A percentile compares a stretch with the other conserved stretches of the same genome.
Evolutionary conservation across 1,139 yeast species (phyloP).

Genomic region (Wickerhamomyces sp.): DNA sequence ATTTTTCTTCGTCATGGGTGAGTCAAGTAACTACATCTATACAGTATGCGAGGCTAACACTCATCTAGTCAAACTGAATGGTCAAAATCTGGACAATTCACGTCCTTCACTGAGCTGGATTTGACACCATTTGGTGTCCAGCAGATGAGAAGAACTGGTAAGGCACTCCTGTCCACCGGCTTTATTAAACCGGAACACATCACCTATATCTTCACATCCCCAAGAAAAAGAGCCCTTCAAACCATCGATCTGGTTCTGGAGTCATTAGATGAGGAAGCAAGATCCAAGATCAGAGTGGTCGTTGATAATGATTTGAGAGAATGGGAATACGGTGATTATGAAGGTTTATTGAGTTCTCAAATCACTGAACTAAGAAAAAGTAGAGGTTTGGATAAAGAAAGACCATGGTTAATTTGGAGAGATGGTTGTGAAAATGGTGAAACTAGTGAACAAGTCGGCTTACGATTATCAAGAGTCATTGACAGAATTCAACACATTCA

Average conservation of each 20-base stretch:
- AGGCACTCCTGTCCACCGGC: constrained; percentile 55
- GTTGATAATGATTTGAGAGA: constrained; percentile 75
- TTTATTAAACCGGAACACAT: constrained; percentile 61
- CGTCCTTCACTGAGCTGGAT: constrained; percentile 77
- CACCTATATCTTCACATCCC: constrained; percentile 68
- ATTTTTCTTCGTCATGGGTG: constrained; percentile 73
- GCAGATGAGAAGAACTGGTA: constrained; percentile 74
- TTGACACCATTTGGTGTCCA: constrained; percentile 73
- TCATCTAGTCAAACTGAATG: constrained; percentile 76
- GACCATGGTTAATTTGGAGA: constrained; percentile 81
- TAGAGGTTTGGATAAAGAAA: constrained; percentile 54
- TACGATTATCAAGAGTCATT: constrained; percentile 67
- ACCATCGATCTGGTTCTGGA: constrained; percentile 60
- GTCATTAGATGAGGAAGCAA: constrained; percentile 42
- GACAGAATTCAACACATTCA: constrained; percentile 60
- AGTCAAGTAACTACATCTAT: constrained; percentile 7
- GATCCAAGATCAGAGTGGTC: constrained; percentile 37
- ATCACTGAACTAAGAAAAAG: constrained; percentile 54
- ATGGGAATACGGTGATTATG: constrained; percentile 97
- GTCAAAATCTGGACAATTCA: constrained; percentile 91
- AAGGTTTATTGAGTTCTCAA: constrained; percentile 68
- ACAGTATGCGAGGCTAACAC: not conserved
- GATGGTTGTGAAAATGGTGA: constrained; percentile 96
- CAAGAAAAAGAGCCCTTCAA: constrained; percentile 71
- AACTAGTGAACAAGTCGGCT: constrained; percentile 53